Conservation (phyloP, 2,329 filamentous ascomycete genomes). For the Exophiala calicioides region DNA sequence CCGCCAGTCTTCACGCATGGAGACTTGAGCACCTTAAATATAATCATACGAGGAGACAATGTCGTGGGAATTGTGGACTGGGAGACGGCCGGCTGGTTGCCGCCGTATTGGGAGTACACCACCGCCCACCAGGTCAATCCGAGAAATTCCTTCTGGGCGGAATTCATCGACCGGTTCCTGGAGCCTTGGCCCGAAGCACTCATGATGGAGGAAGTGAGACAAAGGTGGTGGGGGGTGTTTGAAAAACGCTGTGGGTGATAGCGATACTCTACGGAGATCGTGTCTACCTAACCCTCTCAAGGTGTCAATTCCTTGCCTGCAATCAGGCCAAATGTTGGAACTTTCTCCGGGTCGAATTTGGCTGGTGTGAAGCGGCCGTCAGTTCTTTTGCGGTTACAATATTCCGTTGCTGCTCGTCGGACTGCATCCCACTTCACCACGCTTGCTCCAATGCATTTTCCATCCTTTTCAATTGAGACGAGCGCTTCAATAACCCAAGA, state of each 20-base stretch:
- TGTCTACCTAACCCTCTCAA: constrained; percentile 9
- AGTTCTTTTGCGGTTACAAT: constrained; percentile 42
- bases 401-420: constrained; percentile 41
- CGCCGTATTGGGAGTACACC: constrained; percentile 32
- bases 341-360: constrained; percentile 35
- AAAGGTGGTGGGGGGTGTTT: constrained; percentile 9
- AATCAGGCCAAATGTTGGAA: constrained; percentile 43
- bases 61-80: constrained; percentile 32
- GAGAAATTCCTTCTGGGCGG: constrained; percentile 40
- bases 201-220: constrained; percentile 5
- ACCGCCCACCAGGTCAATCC: constrained; percentile 45
- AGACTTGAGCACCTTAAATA: constrained; percentile 44
- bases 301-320: constrained; percentile 29
- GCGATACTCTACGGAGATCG: too few relatives aligned
- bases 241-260: constrained; percentile 2
- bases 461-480: constrained; percentile 33
- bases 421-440: constrained; percentile 39
- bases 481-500: constrained; percentile 47
- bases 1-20: constrained; percentile 52
- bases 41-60: constrained; percentile 24
- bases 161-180: constrained; percentile 45
- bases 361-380: constrained; percentile 45
- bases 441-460: constrained; percentile 37
- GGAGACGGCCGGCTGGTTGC: constrained; percentile 32
- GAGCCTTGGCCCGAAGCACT: constrained; percentile 35